These are phyloP conservation scores for Meira nashicola DNA, from an alignment of 1,284 basidiomycete genomes.

Conservation along the genomic window DNA sequence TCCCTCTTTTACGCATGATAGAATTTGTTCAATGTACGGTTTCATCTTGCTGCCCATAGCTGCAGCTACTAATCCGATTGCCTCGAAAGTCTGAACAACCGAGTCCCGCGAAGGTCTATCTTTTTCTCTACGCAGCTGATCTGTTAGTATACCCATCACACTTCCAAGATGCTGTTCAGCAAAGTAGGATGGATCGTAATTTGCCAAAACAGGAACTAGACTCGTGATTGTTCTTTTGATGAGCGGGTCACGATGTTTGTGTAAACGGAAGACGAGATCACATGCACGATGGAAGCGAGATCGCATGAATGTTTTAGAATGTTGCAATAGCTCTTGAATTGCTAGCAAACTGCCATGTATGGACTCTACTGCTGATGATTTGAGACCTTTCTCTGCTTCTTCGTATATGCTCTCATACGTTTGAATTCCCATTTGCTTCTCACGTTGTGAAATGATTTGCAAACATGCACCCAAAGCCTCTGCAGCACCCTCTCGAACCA, in stretches of 20 bases:
- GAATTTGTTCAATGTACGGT: conserved; percentile 86
- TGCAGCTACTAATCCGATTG: conserved; percentile 89
- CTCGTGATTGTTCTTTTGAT: conserved; percentile 62
- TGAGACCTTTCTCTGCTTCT: conserved; percentile 81
- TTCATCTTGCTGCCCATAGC: conserved; percentile 93
- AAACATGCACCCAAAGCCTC: conserved; percentile 52
- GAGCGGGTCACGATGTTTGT: conserved; percentile 81
- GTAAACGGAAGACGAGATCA: conserved; percentile 85
- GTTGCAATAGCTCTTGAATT: conserved; percentile 82
- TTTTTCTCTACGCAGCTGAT: conserved; percentile 40
- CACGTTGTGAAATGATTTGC: conserved; percentile 45
- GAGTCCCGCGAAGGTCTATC: conserved; percentile 40
- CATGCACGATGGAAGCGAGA: conserved; percentile 83
- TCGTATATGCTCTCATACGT: conserved; percentile 58
- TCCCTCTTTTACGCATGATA: conserved; percentile 82
- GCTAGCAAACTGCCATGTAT: conserved; percentile 91
- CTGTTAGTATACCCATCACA: conserved; percentile 40
- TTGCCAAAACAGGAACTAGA: conserved; percentile 46
- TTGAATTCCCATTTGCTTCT: conserved; percentile 51
- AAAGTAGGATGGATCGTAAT: conserved; percentile 50
- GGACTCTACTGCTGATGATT: conserved; percentile 72
- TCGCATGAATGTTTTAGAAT: conserved; percentile 93
- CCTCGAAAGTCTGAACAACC: conserved; percentile 66
- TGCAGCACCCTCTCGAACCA: conserved; percentile 48
- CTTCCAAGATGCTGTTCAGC: conserved; percentile 46